Evolutionary conservation across 495 filamentous ascomycete genomes (phyloP), one percentile per base, ranked within the genome.

Genomic region (Gamarada debralockiae): DNA sequence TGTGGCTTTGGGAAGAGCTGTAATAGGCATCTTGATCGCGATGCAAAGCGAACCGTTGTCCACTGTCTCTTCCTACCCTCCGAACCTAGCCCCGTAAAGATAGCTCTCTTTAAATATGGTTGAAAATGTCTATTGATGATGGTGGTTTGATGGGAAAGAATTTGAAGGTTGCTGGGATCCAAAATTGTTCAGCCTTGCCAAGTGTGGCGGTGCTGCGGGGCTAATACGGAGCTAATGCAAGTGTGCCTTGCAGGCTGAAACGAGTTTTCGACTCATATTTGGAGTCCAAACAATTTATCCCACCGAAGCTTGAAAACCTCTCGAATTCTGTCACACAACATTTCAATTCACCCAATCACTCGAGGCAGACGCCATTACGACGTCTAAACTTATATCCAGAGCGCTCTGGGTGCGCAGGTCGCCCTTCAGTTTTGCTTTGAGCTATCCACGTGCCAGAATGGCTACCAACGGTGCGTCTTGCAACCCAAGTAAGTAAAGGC

Each of bases 1-100:
- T 39, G 87, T 82, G 21, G 73, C 67, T 24, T 76, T 71, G 2
- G 89, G 83, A 48, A 97, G 85, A 52, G 80, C 72, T 57, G 72
- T 65, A 63, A 92, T 90, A 24, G 53, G 27, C 62, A 62, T 65
- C 12, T 6, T 58, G 40, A 22, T 43, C 5, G 36, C 14, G 36
- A 14, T n/a, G n/a, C n/a, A n/a, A n/a, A n/a, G n/a, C n/a, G n/a
- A n/a, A n/a, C n/a, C n/a, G n/a, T n/a, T n/a, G n/a, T n/a, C n/a
- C n/a, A n/a, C n/a, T n/a, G n/a, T n/a, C n/a, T n/a, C n/a, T n/a
- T n/a, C n/a, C n/a, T n/a, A n/a, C n/a, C n/a, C n/a, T 29, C 4
- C 27, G 10, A 10, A 29, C 10, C 27, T 10, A 29, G 27, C 4
- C 4, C 27, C 10, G 27, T 29, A 29, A 29, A 29, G 27, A 29